These are phyloP conservation scores for Irpex sp. DNA, from an alignment of 1,284 basidiomycete genomes.

Conservation along the genomic window DNA sequence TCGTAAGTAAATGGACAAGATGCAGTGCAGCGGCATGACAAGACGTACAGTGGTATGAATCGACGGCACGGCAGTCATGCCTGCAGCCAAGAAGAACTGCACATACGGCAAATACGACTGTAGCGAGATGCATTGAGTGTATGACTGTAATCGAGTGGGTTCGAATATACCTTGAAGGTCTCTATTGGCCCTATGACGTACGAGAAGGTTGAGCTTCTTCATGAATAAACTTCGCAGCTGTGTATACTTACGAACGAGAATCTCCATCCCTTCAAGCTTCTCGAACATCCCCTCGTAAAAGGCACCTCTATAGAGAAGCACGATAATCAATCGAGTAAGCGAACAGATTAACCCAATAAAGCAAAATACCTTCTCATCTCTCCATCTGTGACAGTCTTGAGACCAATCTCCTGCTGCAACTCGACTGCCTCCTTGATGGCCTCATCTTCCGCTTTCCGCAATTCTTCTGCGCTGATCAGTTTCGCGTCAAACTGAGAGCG, in stretches of 20 bases:
- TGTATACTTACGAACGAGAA: slow-evolving; percentile 41
- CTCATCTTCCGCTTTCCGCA: slow-evolving; percentile 35
- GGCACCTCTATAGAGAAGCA: slow-evolving; percentile 32
- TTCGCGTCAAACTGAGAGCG: slow-evolving; percentile 32
- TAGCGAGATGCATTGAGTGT: not conserved
- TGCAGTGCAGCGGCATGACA: not conserved
- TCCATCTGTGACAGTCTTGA: slow-evolving; percentile 47
- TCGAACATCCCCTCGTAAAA: slow-evolving; percentile 61
- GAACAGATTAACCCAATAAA: not conserved
- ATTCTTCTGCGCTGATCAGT: slow-evolving; percentile 32
- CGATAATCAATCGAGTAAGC: not conserved
- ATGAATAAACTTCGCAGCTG: not conserved
- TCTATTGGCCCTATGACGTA: slow-evolving; percentile 31
- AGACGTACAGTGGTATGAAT: slow-evolving; percentile 38
- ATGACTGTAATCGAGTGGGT: too few species aligned
- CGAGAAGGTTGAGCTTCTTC: slow-evolving; percentile 19
- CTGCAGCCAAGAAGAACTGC: slow-evolving; percentile 34
- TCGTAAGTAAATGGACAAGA: not conserved
- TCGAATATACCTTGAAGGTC: slow-evolving; percentile 28
- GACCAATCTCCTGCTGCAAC: slow-evolving; percentile 35
- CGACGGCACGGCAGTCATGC: slow-evolving; percentile 42
- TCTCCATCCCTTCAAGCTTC: slow-evolving; percentile 55
- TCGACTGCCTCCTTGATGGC: slow-evolving; percentile 32
- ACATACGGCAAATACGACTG: slow-evolving; percentile 49
- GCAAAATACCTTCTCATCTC: slow-evolving; percentile 33